Conservation (phyloP, 1,284 basidiomycete genomes). For the Puccinia brachypodii region DNA sequence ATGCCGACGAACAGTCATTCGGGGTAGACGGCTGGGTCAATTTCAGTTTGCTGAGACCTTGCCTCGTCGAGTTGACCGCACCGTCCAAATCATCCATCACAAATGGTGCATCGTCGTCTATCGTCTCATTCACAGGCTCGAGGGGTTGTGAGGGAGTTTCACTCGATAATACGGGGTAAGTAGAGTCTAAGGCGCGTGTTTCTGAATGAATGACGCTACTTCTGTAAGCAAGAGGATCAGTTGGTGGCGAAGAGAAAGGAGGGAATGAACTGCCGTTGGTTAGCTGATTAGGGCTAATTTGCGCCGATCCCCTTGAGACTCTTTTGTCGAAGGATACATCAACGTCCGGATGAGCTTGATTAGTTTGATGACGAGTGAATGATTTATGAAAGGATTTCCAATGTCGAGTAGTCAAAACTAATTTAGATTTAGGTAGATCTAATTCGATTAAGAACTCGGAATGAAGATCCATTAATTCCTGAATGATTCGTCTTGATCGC, state of each 20-base stretch:
- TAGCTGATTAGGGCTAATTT: background rate
- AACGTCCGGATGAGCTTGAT: constrained; percentile 11
- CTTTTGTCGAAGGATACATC: background rate
- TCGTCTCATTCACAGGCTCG: background rate
- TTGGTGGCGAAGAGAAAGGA: background rate
- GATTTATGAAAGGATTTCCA: constrained; percentile 35
- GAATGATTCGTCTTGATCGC: constrained; percentile 65
- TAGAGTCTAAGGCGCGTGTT: background rate
- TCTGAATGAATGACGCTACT: background rate
- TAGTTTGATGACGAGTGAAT: background rate
- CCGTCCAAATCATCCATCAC: constrained; percentile 37
- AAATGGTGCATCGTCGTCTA: constrained; percentile 17
- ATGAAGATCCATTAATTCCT: constrained; percentile 67
- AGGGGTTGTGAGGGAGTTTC: background rate
- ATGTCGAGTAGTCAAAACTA: constrained; percentile 56
- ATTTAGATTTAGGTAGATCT: constrained; percentile 73
- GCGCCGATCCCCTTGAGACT: background rate
- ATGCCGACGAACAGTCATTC: constrained; percentile 1
- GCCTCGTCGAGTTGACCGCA: background rate
- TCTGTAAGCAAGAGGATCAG: background rate
- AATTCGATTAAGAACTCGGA: constrained; percentile 74
- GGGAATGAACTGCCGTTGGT: background rate
- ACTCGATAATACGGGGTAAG: background rate
- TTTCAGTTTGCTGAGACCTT: background rate
- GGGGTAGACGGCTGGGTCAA: background rate